These are phyloP conservation scores for Nosema muscidifuracis DNA, from an alignment of 371 early-diverging fungal species.

Conservation along the genomic window DNA sequence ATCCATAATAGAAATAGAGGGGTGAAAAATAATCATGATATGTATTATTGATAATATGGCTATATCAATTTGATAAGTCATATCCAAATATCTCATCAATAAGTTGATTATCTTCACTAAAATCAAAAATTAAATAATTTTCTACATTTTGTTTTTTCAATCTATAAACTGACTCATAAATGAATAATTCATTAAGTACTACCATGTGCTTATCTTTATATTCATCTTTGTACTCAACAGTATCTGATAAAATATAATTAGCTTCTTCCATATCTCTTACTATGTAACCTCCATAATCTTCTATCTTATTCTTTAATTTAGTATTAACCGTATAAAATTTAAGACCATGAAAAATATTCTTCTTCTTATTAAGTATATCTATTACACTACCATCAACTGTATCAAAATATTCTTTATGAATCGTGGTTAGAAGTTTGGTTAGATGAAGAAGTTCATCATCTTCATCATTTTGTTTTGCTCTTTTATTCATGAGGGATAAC, in stretches of 20 bases:
- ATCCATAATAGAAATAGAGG: background rate
- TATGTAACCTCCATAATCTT: background rate
- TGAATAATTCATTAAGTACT: background rate
- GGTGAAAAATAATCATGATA: no score
- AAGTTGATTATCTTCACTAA: background rate
- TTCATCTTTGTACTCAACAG: no score
- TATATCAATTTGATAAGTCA: background rate
- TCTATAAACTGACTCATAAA: background rate
- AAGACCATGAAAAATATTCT: constrained; percentile 35
- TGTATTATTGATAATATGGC: no score
- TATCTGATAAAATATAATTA: background rate
- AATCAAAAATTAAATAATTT: background rate
- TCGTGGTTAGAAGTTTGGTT: constrained; percentile 2
- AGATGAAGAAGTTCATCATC: background rate
- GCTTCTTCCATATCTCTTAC: background rate
- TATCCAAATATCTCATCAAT: background rate
- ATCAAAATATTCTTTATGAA: constrained; percentile 44
- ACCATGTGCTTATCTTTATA: background rate
- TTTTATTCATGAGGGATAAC: background rate
- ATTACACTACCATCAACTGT: background rate
- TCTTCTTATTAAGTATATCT: constrained; percentile 28
- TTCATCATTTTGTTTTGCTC: constrained; percentile 6
- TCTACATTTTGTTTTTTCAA: background rate
- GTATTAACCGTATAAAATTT: background rate
- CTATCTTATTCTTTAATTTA: background rate